Evolutionary conservation across 208 protist genomes (phyloP).

Genomic region (Trypanosoma scelopori): DNA sequence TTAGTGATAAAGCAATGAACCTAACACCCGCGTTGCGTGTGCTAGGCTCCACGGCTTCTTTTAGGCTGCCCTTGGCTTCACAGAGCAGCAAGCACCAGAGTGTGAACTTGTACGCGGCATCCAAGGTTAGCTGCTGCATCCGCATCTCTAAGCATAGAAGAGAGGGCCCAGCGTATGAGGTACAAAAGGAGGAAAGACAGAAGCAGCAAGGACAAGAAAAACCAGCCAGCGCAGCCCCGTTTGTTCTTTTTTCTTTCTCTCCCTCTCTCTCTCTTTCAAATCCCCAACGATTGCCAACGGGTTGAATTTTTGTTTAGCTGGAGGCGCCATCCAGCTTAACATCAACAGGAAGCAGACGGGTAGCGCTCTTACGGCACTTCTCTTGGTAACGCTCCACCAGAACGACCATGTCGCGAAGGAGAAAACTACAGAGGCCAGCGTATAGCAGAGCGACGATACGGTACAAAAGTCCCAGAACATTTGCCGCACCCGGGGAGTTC

Average conservation of each 20-base stretch:
- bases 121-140: constrained; percentile 55
- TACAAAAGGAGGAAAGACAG: constrained; percentile 12
- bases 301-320: background rate
- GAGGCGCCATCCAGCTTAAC: constrained; percentile 42
- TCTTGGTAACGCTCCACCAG: constrained; percentile 65
- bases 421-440: constrained; percentile 54
- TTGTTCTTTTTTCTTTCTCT: background rate
- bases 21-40: constrained; percentile 27
- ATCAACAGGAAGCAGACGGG: constrained; percentile 58
- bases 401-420: constrained; percentile 76
- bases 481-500: constrained; percentile 26
- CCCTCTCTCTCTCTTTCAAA: too few relatives aligned
- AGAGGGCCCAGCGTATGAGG: constrained; percentile 5
- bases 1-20: constrained; percentile 36
- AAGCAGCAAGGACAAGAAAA: background rate
- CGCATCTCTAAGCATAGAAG: constrained; percentile 17
- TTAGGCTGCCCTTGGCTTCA: constrained; percentile 15
- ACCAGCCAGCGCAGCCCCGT: background rate
- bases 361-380: constrained; percentile 66
- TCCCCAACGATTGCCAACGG: too few relatives aligned
- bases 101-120: constrained; percentile 76
- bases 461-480: constrained; percentile 45
- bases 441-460: constrained; percentile 60
- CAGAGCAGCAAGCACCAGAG: constrained; percentile 55
- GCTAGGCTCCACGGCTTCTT: background rate